Base-by-base conservation (phyloP, 2,329 filamentous ascomycete genomes). In the Diaporthe humulicola region DNA sequence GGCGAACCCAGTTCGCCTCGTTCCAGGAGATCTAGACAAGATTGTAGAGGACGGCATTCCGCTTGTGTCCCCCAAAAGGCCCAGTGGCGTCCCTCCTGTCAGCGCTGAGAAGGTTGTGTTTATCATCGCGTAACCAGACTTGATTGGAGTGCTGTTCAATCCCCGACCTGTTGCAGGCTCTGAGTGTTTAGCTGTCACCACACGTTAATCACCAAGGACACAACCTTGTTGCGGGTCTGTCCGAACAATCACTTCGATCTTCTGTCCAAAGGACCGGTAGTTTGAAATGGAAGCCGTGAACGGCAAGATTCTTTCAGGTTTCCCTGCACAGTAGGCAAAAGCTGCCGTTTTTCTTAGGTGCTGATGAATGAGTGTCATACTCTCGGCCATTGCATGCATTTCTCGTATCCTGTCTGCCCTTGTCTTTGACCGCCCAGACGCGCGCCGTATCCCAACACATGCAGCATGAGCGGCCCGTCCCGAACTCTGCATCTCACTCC, bases 1-100 rank as follows among this genome's bases (percentile, higher is more conserved):
- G 78, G 78, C 82, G 0, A 84, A 82, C 42, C 81, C 81, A 0
- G 73, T 81, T 0, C 78, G 82, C 3, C 2, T 78, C 0, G 83
- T 83, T 81, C 79, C 79, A 0, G 82, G 82, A 0, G 80, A 80
- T 0, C 69, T 84, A 1, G 77, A 80, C 3, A 74, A 57, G 6
- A 76, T 83, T 8, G 76, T 76, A 0, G 54, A 70, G 0, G 81
- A 83, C 54, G 81, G 80, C 0, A 80, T 83, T 56, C 19, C 70
- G 1, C 75, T 83, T 33, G 71, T 83, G 0, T 56, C 40, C 2
- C 33, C 45, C n/a, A 40, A 50, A 30, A 42, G 38, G n/a, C 48
- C n/a, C 12, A 58, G 17, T 25, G 56, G 15, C 17, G 30, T 38
- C 17, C 36, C 48, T 33, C 66, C 66, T 28, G 54, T 70, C 28